A percentile compares a stretch with the other conserved stretches of the same genome.
Conservation (phyloP, 2,329 filamentous ascomycete species). For the Diplodia corticola region DNA sequence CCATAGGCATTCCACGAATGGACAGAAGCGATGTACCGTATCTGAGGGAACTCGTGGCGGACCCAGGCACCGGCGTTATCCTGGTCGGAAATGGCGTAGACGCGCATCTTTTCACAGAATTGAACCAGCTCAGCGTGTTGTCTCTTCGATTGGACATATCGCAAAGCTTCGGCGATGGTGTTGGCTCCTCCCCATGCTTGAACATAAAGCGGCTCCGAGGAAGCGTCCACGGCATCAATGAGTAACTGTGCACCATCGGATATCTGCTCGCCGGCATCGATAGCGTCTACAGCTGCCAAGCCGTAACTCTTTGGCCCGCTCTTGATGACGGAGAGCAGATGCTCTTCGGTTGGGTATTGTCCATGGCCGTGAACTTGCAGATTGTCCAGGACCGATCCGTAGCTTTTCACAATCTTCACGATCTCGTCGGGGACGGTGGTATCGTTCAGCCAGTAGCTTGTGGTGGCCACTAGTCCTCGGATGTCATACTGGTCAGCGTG, state of each 20-base stretch:
- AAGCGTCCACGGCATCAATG: constrained; percentile 43
- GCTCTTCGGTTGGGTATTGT: constrained; percentile 44
- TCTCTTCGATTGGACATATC: constrained; percentile 39
- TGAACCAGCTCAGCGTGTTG: constrained; percentile 32
- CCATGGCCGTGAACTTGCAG: constrained; percentile 51
- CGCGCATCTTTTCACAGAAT: constrained; percentile 41
- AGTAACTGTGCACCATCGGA: constrained; percentile 50
- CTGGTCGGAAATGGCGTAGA: constrained; percentile 58
- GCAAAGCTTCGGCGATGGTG: constrained; percentile 52
- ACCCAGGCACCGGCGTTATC: constrained; percentile 61
- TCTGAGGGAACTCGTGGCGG: constrained; percentile 53
- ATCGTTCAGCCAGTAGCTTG: constrained; percentile 44
- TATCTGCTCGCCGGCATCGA: constrained; percentile 34
- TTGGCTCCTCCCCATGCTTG: constrained; percentile 58
- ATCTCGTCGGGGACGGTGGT: constrained; percentile 38
- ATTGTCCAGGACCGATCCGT: constrained; percentile 43
- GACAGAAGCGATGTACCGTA: constrained; percentile 58
- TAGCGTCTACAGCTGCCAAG: constrained; percentile 38
- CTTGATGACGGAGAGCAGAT: constrained; percentile 40
- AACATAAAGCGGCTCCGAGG: constrained; percentile 52
- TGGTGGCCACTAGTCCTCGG: constrained; percentile 42
- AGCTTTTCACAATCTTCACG: constrained; percentile 39
- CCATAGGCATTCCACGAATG: constrained; percentile 60
- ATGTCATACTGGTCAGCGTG: constrained; percentile 43
- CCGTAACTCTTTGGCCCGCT: constrained; percentile 45